phyloP scores from a whole-genome alignment of 1,139 yeast genomes.

The Wickerhamiella infanticola region DNA sequence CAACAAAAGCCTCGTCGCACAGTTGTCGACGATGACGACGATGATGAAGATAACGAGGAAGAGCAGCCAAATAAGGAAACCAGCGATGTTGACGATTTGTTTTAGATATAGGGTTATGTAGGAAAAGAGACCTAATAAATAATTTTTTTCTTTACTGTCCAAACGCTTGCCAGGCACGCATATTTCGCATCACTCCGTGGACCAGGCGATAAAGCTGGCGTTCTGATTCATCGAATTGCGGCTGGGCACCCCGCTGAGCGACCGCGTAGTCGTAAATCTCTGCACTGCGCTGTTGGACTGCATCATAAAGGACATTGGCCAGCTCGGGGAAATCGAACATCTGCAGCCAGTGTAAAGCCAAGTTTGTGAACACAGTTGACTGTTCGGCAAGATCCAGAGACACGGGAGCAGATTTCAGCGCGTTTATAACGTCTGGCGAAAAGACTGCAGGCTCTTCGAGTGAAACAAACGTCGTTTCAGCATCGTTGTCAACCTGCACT shows the following conservation, averaged over 20 bases:
- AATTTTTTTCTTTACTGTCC: constrained; percentile 3
- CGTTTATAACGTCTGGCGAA: constrained; percentile 50
- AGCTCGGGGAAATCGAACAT: constrained; percentile 55
- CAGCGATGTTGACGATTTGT: neutral
- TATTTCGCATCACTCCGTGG: constrained; percentile 45
- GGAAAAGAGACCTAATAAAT: neutral
- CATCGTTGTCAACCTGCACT: constrained; percentile 25
- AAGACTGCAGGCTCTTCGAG: constrained; percentile 56
- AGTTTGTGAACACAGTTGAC: constrained; percentile 46
- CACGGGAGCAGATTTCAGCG: constrained; percentile 61
- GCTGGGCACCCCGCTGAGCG: constrained; percentile 30
- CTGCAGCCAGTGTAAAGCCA: constrained; percentile 60
- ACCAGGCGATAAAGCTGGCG: constrained; percentile 41
- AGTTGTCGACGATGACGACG: neutral
- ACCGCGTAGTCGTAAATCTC: constrained; percentile 60
- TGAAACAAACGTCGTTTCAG: constrained; percentile 45
- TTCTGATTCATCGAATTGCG: constrained; percentile 65
- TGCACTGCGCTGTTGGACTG: constrained; percentile 49
- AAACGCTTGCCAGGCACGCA: constrained; percentile 42
- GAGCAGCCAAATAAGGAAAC: neutral
- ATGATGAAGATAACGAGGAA: constrained; percentile 8
- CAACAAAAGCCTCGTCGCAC: constrained; percentile 4
- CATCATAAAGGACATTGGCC: constrained; percentile 34
- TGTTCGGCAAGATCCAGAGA: constrained; percentile 55
- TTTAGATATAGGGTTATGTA: neutral